Conservation (phyloP, 495 filamentous ascomycete species). For the Beverwykella pulmonaria region DNA sequence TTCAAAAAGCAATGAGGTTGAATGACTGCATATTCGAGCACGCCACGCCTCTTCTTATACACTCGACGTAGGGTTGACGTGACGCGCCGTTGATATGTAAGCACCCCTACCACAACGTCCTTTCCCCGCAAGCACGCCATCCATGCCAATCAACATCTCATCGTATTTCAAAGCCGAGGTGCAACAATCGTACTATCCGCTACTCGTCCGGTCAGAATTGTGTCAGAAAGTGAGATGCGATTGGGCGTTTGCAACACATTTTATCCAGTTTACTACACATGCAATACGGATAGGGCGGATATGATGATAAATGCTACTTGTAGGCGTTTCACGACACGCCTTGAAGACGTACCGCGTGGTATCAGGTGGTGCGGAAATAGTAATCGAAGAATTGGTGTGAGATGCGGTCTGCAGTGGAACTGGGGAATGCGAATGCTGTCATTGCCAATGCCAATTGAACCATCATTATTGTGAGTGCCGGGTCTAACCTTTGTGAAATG, state of each 20-base stretch:
- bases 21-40: not conserved
- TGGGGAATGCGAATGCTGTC: not conserved
- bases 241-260: not conserved
- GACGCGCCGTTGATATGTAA: constrained; percentile 19
- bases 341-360: not conserved
- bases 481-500: not conserved
- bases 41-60: not conserved
- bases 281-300: not conserved
- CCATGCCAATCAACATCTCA: not conserved
- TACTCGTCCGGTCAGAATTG: constrained; percentile 5
- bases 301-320: constrained; percentile 16
- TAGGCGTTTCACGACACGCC: not conserved
- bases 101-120: not conserved
- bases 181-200: constrained; percentile 6
- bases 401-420: too few species aligned
- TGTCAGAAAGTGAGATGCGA: not conserved
- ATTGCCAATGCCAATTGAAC: not conserved
- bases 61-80: not conserved
- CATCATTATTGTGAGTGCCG: not conserved
- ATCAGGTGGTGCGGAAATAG: not conserved
- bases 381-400: not conserved
- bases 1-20: not conserved
- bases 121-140: constrained; percentile 36
- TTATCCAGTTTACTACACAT: not conserved
- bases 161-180: constrained; percentile 7